Percentiles rank a stretch among this genome's conserved stretches.
These are phyloP conservation scores for Fusarium dlaminii DNA, from an alignment of 2,329 filamentous ascomycete species.

Conservation along the genomic window DNA sequence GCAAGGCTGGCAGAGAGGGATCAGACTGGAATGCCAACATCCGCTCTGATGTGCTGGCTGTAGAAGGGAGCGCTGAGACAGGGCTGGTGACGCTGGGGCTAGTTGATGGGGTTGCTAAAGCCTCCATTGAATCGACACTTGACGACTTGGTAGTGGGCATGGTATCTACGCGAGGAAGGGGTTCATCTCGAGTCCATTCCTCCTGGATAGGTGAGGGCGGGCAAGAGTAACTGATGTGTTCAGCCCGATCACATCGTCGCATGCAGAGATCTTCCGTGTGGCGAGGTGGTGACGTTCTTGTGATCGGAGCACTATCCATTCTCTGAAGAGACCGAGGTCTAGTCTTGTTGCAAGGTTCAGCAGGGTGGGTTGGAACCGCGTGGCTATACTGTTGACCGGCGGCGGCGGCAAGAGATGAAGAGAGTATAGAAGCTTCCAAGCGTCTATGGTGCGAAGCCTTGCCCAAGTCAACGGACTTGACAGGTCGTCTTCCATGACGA, in stretches of 20 bases:
- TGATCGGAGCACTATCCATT: constrained; percentile 44
- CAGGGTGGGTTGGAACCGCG: constrained; percentile 57
- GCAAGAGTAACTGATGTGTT: constrained; percentile 49
- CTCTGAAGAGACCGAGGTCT: constrained; percentile 61
- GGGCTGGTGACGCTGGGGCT: constrained; percentile 64
- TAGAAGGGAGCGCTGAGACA: constrained; percentile 52
- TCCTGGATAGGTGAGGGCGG: constrained; percentile 59
- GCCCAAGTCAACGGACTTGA: constrained; percentile 55
- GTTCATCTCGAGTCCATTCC: constrained; percentile 44
- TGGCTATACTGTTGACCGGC: constrained; percentile 54
- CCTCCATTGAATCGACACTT: constrained; percentile 61
- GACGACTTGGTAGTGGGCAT: constrained; percentile 59
- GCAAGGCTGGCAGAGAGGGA: constrained; percentile 69
- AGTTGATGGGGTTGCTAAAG: constrained; percentile 61
- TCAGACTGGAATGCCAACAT: constrained; percentile 68
- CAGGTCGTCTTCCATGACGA: constrained; percentile 57
- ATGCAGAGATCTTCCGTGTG: constrained; percentile 22
- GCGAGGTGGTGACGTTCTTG: constrained; percentile 23
- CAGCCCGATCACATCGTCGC: constrained; percentile 10
- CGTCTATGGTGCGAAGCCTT: constrained; percentile 42
- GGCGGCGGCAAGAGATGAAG: constrained; percentile 49
- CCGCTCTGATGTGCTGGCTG: constrained; percentile 56
- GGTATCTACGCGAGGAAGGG: constrained; percentile 52
- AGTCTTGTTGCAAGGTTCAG: constrained; percentile 48
- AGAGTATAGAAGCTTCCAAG: constrained; percentile 51